Evolutionary conservation across 2,329 filamentous ascomycete genomes (phyloP), one percentile per base, ranked within the genome.

Genomic region (Aureobasidium leucospermi): DNA sequence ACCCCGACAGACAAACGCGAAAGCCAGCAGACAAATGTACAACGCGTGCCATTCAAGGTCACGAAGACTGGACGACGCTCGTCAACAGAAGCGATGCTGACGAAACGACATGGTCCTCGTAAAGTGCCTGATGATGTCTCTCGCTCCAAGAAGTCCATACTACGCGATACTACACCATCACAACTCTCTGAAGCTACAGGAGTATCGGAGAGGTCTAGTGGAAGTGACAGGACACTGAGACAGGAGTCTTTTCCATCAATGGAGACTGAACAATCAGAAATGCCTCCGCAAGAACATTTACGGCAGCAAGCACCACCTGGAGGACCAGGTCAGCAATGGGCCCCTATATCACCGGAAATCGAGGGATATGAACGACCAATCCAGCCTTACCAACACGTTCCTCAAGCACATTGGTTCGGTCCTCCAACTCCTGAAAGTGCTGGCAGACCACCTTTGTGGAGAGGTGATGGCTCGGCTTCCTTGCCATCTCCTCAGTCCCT

Each of bases 171-270:
- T 43, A 10, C 15, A 8, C n/a, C 38, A 9, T 34, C 39, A 32
- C 7, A 29, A 8, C 29, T 43, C 9, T 42, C 51, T 31, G 48
- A 31, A 34, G 6, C 38, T 43, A 78, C 75, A 3, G 71, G 72
- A 53, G 67, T 68, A 9, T 76, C 76, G 13, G 71, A 67, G 53
- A 67, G 67, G 15, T 77, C 75, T 1, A 76, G 72, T 63, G 75
- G 71, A n/a, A 79, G 76, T 65, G 75, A 71, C 58, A 76, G 75
- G 1, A 78, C 77, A 3, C 70, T 78, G 11, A 78, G 75, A 10
- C 75, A 76, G 62, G 68, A 68, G 43, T 75, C 74, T 4, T 76
- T 76, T 62, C 10, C 56, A 39, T 4, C 34, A 19, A 5, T 36
- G 67, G 66, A 47, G 65, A 61, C 19, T 63, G 64, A 45, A 60